These are phyloP conservation scores for Noccaea caerulescens DNA, from an alignment of 345 rosid species.

Conservation along the genomic window DNA sequence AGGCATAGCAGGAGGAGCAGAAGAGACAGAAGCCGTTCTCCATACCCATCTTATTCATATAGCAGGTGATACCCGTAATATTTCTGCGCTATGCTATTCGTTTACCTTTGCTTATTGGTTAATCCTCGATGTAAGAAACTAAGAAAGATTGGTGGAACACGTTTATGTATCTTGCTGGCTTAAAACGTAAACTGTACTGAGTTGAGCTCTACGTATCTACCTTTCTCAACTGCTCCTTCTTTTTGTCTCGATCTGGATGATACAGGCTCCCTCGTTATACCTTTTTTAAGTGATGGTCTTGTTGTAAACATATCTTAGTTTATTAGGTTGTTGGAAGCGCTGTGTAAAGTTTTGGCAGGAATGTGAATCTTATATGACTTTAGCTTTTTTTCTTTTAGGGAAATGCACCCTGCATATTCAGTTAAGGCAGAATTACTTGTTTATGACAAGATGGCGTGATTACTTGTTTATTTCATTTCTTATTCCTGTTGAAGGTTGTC, in stretches of 20 bases:
- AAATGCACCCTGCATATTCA: conserved; percentile 18
- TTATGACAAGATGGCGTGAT: conserved; percentile 18
- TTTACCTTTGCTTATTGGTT: conserved; percentile 28
- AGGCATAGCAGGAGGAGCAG: conserved; percentile 78
- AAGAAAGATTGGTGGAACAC: conserved; percentile 51
- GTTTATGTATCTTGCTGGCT: conserved; percentile 32
- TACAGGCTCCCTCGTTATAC: conserved; percentile 1
- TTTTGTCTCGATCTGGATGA: conserved; percentile 13
- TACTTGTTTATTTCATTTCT: not conserved
- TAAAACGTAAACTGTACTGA: conserved; percentile 41
- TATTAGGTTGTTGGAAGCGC: not conserved
- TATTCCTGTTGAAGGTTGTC: not conserved
- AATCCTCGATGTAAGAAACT: conserved; percentile 12
- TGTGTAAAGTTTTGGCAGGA: conserved; percentile 1
- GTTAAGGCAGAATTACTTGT: conserved; percentile 4
- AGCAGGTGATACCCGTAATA: conserved; percentile 78
- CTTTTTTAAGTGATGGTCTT: conserved; percentile 20
- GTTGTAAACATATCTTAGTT: not conserved
- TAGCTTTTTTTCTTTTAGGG: conserved; percentile 4
- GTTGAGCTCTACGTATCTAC: conserved; percentile 42
- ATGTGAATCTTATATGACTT: conserved; percentile 2
- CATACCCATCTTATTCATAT: conserved; percentile 68
- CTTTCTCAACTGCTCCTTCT: conserved; percentile 24
- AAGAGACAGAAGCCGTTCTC: conserved; percentile 82
- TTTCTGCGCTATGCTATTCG: conserved; percentile 19